Conservation (phyloP, 805 yeast species). For the Ogataea chonburiensis region DNA sequence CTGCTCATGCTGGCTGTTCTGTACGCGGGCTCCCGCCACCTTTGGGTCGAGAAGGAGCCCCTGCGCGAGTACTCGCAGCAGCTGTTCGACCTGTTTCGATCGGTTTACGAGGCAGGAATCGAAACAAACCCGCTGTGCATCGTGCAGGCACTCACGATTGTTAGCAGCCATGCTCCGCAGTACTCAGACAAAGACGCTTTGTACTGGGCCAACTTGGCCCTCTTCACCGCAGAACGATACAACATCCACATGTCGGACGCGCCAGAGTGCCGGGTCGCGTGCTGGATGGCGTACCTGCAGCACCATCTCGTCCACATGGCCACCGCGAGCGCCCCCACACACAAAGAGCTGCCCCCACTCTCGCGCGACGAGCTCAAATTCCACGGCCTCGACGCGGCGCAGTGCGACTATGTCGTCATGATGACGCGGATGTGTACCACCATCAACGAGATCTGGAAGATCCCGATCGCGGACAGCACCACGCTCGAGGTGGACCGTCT, state of each 20-base stretch:
- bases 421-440: constrained; percentile 7
- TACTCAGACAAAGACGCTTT: constrained; percentile 47
- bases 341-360: constrained; percentile 1
- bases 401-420: constrained; percentile 10
- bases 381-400: constrained; percentile 12
- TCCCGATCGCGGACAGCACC: constrained; percentile 6
- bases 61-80: constrained; percentile 37
- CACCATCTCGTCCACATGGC: constrained; percentile 13
- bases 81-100: constrained; percentile 39
- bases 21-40: constrained; percentile 63
- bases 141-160: constrained; percentile 48
- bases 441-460: constrained; percentile 7
- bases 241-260: constrained; percentile 57
- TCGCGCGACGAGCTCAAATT: constrained; percentile 8
- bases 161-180: constrained; percentile 13
- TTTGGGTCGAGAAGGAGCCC: constrained; percentile 46
- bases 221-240: constrained; percentile 69
- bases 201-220: constrained; percentile 70
- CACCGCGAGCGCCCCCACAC: constrained; percentile 1
- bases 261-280: constrained; percentile 39
- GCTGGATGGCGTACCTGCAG: constrained; percentile 62
- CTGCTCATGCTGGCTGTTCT: constrained; percentile 61
- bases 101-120: constrained; percentile 30
- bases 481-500: constrained; percentile 47
- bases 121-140: constrained; percentile 61